These are phyloP conservation scores for Colletotrichum cereale DNA, from an alignment of 2,329 filamentous ascomycete genomes.

Conservation along the genomic window DNA sequence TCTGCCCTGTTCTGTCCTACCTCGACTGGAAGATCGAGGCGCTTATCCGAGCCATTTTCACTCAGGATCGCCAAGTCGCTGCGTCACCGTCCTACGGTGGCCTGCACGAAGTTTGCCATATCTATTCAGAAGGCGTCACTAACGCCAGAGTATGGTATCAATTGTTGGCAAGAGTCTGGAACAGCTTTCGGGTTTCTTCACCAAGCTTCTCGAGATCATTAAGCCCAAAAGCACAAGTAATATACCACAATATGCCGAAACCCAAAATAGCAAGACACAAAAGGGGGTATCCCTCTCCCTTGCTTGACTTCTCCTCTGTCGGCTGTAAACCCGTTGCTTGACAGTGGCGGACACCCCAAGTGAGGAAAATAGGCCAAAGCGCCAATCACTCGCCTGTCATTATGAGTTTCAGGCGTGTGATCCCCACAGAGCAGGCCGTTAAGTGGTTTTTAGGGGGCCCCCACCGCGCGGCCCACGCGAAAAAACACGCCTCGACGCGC, in stretches of 20 bases:
- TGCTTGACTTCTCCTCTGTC: background rate
- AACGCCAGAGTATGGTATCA: background rate
- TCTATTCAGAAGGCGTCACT: background rate
- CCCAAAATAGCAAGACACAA: background rate
- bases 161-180: no score
- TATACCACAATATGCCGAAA: background rate
- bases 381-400: conserved; percentile 24
- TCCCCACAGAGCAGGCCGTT: background rate
- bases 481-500: conserved; percentile 40
- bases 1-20: conserved; percentile 10
- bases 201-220: no score
- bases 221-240: background rate
- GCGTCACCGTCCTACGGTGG: conserved; percentile 18
- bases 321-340: background rate
- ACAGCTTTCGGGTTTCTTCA: background rate
- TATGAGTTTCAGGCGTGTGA: conserved; percentile 32
- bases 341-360: background rate
- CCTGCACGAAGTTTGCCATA: background rate
- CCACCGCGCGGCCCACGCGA: conserved; percentile 29
- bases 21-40: background rate
- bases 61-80: conserved; percentile 6
- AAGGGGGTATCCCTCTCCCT: background rate
- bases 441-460: conserved; percentile 18
- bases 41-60: conserved; percentile 21
- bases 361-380: conserved; percentile 1